phyloP scores from a whole-genome alignment of 1,139 yeast species.

The Yamadazyma oceani region DNA sequence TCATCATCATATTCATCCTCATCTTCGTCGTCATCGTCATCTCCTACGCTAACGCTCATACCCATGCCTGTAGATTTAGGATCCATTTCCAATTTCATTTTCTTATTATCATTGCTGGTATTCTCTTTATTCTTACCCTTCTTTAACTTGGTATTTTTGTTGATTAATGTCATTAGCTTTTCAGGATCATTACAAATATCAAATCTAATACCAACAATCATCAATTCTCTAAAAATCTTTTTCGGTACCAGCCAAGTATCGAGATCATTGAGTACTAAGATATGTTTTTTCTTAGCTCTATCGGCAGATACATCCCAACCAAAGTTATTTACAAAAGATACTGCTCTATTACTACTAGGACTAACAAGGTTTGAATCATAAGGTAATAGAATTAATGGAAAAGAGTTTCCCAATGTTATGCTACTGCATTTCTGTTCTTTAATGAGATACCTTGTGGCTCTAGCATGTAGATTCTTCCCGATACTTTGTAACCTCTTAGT shows the following conservation, averaged over 20 bases:
- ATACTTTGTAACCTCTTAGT: slow-evolving; percentile 57
- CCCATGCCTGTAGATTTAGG: too few relatives aligned
- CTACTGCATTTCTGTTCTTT: slow-evolving; percentile 44
- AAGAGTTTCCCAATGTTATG: slow-evolving; percentile 49
- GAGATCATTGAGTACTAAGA: slow-evolving; percentile 40
- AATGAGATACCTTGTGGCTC: slow-evolving; percentile 53
- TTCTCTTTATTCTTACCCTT: not conserved
- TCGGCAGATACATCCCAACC: slow-evolving; percentile 36
- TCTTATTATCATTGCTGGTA: not conserved
- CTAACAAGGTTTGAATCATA: slow-evolving; percentile 22
- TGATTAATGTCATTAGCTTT: slow-evolving; percentile 38
- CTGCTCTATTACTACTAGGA: slow-evolving; percentile 21
- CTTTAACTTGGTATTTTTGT: slow-evolving; percentile 10
- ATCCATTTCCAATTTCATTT: too few relatives aligned
- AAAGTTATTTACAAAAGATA: slow-evolving; percentile 34
- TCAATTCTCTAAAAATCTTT: slow-evolving; percentile 55
- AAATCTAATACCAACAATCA: slow-evolving; percentile 60
- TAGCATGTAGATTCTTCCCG: slow-evolving; percentile 56
- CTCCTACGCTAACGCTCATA: not conserved
- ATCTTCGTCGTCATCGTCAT: slow-evolving; percentile 5
- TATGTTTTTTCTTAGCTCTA: slow-evolving; percentile 23
- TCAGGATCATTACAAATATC: slow-evolving; percentile 50
- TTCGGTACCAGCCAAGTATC: slow-evolving; percentile 54
- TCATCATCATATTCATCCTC: slow-evolving; percentile 8
- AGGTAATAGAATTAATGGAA: slow-evolving; percentile 53